Evolutionary conservation across 768 basidiomycete genomes (phyloP).

Genomic region (Tulasnella sp.): DNA sequence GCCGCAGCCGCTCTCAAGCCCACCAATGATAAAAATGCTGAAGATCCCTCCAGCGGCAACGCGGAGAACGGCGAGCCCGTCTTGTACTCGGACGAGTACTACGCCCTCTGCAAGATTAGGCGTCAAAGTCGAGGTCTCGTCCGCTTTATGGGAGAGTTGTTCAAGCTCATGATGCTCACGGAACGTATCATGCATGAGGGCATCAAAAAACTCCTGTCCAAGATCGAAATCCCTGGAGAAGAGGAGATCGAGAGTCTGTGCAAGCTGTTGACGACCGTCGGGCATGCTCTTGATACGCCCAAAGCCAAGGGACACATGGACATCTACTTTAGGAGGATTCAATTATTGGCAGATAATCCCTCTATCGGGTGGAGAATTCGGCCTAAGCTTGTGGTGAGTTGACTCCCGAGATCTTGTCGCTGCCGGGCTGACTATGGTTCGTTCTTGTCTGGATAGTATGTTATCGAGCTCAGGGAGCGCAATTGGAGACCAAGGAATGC

Average conservation of each 20-base stretch:
- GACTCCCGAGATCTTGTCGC: not conserved
- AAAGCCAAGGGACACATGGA: no score
- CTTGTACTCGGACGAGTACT: no score
- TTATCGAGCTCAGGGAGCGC: no score
- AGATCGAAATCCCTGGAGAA: no score
- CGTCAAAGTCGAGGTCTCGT: slow-evolving; percentile 95
- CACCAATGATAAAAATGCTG: slow-evolving; percentile 72
- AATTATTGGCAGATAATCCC: slow-evolving; percentile 66
- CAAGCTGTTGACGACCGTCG: slow-evolving; percentile 87
- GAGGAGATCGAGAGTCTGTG: slow-evolving; percentile 96
- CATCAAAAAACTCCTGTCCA: no score
- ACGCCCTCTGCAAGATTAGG: slow-evolving; percentile 97
- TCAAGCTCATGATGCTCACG: slow-evolving; percentile 96
- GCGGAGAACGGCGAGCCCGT: no score
- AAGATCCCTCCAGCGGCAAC: slow-evolving; percentile 61
- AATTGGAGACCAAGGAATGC: slow-evolving; percentile 63
- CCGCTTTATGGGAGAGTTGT: slow-evolving; percentile 96
- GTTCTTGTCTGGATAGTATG: slow-evolving; percentile 37
- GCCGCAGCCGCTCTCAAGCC: slow-evolving; percentile 80
- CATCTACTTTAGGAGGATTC: slow-evolving; percentile 90
- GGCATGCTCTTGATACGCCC: slow-evolving; percentile 77
- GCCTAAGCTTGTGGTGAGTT: no score
- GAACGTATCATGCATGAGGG: slow-evolving; percentile 99
- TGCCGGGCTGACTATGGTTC: not conserved
- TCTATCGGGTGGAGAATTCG: slow-evolving; percentile 83